Conservation (phyloP, 2,329 filamentous ascomycete genomes). For the Monilinia fructicola region DNA sequence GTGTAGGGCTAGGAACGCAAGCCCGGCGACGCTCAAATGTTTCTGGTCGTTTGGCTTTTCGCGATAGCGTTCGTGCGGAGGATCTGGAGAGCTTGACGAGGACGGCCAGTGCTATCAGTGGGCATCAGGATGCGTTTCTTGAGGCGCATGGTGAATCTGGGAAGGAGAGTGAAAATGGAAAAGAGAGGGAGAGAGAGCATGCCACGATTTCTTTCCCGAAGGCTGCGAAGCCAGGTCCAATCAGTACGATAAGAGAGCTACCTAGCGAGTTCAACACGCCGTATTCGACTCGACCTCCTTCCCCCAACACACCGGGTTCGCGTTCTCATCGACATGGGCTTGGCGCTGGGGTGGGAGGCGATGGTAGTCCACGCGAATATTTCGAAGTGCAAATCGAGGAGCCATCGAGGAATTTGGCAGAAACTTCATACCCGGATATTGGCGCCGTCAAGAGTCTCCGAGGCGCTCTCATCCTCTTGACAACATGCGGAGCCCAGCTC, state of each 20-base stretch:
- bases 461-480: conserved; percentile 43
- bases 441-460: conserved; percentile 44
- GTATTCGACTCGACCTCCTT: conserved; percentile 25
- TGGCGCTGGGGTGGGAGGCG: background rate
- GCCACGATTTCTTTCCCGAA: conserved; percentile 20
- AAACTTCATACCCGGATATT: conserved; percentile 17
- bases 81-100: conserved; percentile 18
- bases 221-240: conserved; percentile 17
- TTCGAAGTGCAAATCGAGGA: conserved; percentile 15
- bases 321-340: background rate
- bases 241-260: conserved; percentile 22
- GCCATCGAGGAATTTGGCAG: background rate
- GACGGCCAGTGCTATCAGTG: conserved; percentile 12
- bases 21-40: conserved; percentile 20
- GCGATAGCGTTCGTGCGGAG: conserved; percentile 16
- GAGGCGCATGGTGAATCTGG: background rate
- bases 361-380: background rate
- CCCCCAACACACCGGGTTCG: conserved; percentile 12
- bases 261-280: conserved; percentile 26
- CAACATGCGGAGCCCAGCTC: conserved; percentile 46
- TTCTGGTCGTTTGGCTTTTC: conserved; percentile 13
- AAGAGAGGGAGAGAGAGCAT: background rate
- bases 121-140: conserved; percentile 14
- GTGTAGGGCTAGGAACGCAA: background rate
- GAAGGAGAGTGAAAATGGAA: background rate